Evolutionary conservation across 345 rosid species (phyloP).

Genomic region (Citrus medica): DNA sequence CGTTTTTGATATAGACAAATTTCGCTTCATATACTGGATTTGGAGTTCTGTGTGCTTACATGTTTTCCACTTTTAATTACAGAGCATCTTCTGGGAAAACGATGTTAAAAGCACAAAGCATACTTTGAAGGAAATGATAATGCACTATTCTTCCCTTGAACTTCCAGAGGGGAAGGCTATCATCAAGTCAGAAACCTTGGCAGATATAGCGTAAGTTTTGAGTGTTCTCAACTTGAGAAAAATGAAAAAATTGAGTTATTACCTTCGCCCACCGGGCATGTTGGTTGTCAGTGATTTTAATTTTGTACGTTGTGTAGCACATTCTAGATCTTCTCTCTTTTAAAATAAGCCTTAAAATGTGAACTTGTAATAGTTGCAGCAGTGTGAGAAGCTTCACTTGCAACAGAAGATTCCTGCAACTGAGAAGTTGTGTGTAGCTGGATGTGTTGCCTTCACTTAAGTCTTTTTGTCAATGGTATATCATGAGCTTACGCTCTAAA

Average conservation of each 20-base stretch:
- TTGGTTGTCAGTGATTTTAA: background rate
- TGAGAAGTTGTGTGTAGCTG: background rate
- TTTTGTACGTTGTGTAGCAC: background rate
- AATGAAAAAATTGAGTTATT: background rate
- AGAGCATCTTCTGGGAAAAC: slow-evolving; percentile 93
- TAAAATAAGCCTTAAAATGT: background rate
- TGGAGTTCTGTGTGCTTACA: slow-evolving; percentile 7
- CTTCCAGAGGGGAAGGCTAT: slow-evolving; percentile 72
- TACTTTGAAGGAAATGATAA: slow-evolving; percentile 74
- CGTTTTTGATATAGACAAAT: background rate
- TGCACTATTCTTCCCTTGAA: slow-evolving; percentile 82
- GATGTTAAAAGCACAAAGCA: slow-evolving; percentile 86
- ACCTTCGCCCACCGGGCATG: background rate
- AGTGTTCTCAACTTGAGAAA: background rate
- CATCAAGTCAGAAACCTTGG: slow-evolving; percentile 71
- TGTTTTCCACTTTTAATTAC: slow-evolving; percentile 23
- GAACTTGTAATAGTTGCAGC: background rate
- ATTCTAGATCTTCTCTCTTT: background rate
- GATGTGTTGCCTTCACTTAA: background rate
- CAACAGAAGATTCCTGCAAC: background rate
- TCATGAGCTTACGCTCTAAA: background rate
- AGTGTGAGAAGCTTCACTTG: no score
- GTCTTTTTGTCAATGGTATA: background rate
- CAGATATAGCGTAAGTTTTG: slow-evolving; percentile 70
- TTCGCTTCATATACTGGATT: background rate